phyloP scores from a whole-genome alignment of 768 basidiomycete species.

The Inosperma sp. region DNA sequence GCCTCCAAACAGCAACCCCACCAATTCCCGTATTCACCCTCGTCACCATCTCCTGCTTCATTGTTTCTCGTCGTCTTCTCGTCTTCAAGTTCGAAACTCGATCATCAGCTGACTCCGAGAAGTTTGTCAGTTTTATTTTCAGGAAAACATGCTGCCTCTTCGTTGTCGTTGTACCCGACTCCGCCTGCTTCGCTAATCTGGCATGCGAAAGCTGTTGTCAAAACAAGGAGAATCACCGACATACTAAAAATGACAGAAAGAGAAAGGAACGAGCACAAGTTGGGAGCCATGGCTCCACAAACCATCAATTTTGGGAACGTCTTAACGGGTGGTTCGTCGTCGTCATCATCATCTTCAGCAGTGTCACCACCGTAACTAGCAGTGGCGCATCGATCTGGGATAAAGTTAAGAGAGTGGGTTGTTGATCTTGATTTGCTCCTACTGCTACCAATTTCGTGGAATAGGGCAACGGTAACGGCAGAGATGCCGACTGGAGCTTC shows the following conservation, averaged over 20 bases:
- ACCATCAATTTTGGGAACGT: slow-evolving; percentile 91
- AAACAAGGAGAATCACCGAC: slow-evolving; percentile 13
- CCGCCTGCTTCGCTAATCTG: slow-evolving; percentile 33
- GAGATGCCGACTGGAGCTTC: too few species aligned
- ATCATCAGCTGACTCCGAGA: slow-evolving; percentile 8
- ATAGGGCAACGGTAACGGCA: too few species aligned
- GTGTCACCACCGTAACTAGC: not conserved
- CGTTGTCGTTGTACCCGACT: slow-evolving; percentile 31
- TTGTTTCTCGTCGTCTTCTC: too few species aligned
- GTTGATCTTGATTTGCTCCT: slow-evolving; percentile 63
- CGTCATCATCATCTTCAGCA: slow-evolving; percentile 23
- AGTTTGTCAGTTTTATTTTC: slow-evolving; percentile 35
- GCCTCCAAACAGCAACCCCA: slow-evolving; percentile 56
- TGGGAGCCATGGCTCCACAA: slow-evolving; percentile 74
- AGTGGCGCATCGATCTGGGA: too few species aligned
- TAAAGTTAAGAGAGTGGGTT: slow-evolving; percentile 74
- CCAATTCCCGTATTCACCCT: slow-evolving; percentile 1
- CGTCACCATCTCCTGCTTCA: slow-evolving; percentile 35
- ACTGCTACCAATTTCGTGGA: slow-evolving; percentile 14
- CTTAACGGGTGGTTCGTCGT: slow-evolving; percentile 51
- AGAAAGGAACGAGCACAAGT: slow-evolving; percentile 38
- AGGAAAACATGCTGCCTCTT: slow-evolving; percentile 39
- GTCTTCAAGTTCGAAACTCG: slow-evolving; percentile 15
- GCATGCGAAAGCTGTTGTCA: slow-evolving; percentile 6
- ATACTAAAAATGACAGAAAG: too few species aligned